Conservation (phyloP, 2,329 filamentous ascomycete genomes). For the Zarea fungicola region DNA sequence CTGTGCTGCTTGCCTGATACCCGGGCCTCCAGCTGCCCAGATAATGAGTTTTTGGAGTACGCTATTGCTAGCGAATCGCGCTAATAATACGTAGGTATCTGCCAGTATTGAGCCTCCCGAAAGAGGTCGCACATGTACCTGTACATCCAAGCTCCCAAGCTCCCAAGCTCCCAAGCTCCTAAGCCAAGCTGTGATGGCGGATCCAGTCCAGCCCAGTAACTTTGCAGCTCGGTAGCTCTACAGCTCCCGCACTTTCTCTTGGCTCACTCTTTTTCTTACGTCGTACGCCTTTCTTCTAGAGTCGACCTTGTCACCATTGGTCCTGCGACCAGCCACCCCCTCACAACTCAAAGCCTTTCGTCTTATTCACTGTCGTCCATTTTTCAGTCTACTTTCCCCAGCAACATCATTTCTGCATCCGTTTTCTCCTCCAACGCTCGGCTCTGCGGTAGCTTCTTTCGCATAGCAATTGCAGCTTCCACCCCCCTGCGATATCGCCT, state of each 20-base stretch:
- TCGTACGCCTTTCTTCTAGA: too few species aligned
- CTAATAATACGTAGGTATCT: not conserved
- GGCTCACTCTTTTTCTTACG: too few species aligned
- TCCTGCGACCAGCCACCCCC: not conserved
- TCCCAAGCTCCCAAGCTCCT: too few species aligned
- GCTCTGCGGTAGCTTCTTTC: not conserved
- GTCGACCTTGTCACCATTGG: not conserved
- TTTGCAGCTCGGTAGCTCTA: too few species aligned
- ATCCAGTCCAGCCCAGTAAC: too few species aligned
- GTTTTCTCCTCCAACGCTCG: not conserved
- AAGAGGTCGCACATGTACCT: not conserved
- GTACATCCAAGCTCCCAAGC: not conserved
- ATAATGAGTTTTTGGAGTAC: not conserved
- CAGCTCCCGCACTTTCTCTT: too few species aligned
- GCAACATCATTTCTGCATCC: not conserved
- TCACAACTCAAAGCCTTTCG: not conserved
- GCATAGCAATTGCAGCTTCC: not conserved
- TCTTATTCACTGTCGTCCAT: not conserved
- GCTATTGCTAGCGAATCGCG: too few species aligned
- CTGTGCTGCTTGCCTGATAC: not conserved
- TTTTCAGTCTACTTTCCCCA: not conserved
- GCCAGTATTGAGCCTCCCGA: not conserved
- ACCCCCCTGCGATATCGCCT: conserved; percentile 11
- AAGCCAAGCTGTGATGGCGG: not conserved
- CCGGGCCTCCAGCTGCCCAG: not conserved